phyloP scores from a whole-genome alignment of 805 yeast species.

The Suhomyces emberorum region DNA sequence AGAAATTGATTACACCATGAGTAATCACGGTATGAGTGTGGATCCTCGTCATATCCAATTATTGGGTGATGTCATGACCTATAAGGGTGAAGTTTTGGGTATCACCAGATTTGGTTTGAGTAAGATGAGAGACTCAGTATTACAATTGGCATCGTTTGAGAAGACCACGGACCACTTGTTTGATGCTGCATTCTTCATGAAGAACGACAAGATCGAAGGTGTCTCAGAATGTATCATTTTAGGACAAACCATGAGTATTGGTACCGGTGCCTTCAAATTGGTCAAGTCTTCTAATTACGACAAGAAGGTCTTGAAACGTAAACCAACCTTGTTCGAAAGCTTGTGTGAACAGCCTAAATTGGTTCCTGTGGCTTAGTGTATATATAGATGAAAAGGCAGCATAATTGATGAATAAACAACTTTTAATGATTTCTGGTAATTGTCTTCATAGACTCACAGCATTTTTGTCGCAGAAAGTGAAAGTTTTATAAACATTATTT shows the following conservation, averaged over 20 bases:
- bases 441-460: too few species aligned
- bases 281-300: conserved; percentile 54
- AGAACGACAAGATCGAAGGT: conserved; percentile 93
- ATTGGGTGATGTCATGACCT: conserved; percentile 97
- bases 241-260: conserved; percentile 97
- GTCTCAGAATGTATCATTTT: conserved; percentile 95
- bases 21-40: conserved; percentile 99
- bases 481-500: too few species aligned
- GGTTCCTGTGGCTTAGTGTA: too few species aligned
- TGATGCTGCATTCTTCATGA: conserved; percentile 98
- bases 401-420: too few species aligned
- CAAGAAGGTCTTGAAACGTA: conserved; percentile 39
- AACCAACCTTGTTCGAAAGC: conserved; percentile 47
- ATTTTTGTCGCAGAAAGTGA: too few species aligned
- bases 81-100: conserved; percentile 97
- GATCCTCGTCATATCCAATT: conserved; percentile 99
- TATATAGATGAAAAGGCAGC: too few species aligned
- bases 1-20: conserved; percentile 97
- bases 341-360: conserved; percentile 31
- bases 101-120: conserved; percentile 97
- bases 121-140: conserved; percentile 96
- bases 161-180: conserved; percentile 97
- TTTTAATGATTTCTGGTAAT: too few species aligned
- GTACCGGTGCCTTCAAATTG: conserved; percentile 94
- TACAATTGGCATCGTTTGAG: conserved; percentile 95